Percentiles rank a stretch among this genome's conserved stretches.
Conservation (phyloP, 768 basidiomycete genomes). For the Cyclocybe cylindracea region DNA sequence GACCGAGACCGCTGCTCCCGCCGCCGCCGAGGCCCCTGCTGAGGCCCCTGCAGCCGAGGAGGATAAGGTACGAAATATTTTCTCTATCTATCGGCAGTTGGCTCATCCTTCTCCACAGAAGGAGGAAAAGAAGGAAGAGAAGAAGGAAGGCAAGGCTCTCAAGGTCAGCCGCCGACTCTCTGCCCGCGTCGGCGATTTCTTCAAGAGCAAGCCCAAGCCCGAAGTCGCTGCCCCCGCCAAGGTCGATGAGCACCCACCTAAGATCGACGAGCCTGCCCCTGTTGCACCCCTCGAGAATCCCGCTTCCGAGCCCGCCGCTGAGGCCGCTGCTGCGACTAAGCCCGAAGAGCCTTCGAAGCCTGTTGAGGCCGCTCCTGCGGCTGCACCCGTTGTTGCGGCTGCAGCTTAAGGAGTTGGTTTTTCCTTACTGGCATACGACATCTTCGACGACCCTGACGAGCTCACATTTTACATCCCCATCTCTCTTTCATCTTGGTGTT, state of each 20-base stretch:
- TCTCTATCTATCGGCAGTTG: background rate
- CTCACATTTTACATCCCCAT: slow-evolving; percentile 23
- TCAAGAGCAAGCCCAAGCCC: slow-evolving; percentile 72
- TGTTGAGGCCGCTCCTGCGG: slow-evolving; percentile 50
- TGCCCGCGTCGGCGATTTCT: slow-evolving; percentile 78
- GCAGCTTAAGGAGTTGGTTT: slow-evolving; percentile 60
- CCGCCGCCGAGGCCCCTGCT: slow-evolving; percentile 37
- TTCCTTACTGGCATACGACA: slow-evolving; percentile 25
- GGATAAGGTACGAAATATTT: slow-evolving; percentile 62
- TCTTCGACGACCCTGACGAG: slow-evolving; percentile 49
- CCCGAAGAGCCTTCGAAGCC: slow-evolving; percentile 43
- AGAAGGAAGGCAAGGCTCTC: slow-evolving; percentile 46
- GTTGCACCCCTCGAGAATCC: slow-evolving; percentile 86
- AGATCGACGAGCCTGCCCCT: slow-evolving; percentile 80
- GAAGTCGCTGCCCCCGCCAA: slow-evolving; percentile 72
- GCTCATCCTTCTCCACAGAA: slow-evolving; percentile 8
- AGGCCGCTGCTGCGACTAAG: slow-evolving; percentile 35
- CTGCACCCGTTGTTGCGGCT: slow-evolving; percentile 72
- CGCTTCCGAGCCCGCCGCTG: slow-evolving; percentile 47
- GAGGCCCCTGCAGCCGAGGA: slow-evolving; percentile 52
- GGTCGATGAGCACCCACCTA: slow-evolving; percentile 87
- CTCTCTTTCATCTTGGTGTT: slow-evolving; percentile 32
- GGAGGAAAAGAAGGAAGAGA: slow-evolving; percentile 51
- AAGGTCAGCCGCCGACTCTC: slow-evolving; percentile 87
- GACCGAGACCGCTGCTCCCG: slow-evolving; percentile 35